Evolutionary conservation across 805 yeast species (phyloP).

Genomic region (Kurtzmaniella fragi): DNA sequence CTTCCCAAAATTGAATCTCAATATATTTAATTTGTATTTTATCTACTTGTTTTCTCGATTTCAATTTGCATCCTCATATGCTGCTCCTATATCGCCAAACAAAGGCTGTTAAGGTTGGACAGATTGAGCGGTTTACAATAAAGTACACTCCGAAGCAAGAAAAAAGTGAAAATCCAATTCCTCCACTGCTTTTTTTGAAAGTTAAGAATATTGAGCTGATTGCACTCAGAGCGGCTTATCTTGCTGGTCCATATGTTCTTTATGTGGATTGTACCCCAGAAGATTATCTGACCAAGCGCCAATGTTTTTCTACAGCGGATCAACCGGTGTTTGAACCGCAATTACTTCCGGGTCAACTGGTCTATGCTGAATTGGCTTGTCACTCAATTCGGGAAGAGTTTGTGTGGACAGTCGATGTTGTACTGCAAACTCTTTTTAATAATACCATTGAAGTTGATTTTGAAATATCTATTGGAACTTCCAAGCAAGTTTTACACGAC

Average conservation of each 20-base stretch:
- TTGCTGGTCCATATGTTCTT: constrained; percentile 84
- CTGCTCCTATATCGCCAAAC: constrained; percentile 29
- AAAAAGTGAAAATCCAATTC: constrained; percentile 5
- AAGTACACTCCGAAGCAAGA: constrained; percentile 36
- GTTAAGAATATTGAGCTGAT: constrained; percentile 70
- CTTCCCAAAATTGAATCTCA: too few relatives aligned
- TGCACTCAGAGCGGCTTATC: constrained; percentile 72
- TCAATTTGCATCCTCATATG: too few relatives aligned
- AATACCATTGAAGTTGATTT: constrained; percentile 64
- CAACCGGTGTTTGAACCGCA: constrained; percentile 75
- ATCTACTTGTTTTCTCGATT: too few relatives aligned
- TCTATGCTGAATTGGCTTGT: constrained; percentile 55
- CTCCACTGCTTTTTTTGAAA: constrained; percentile 43
- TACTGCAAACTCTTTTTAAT: constrained; percentile 74
- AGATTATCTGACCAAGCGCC: constrained; percentile 51
- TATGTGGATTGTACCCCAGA: constrained; percentile 76
- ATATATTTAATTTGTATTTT: too few relatives aligned
- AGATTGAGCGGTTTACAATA: constrained; percentile 51
- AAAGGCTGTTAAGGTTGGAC: constrained; percentile 52
- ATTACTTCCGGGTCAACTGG: constrained; percentile 61
- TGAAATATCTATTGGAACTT: constrained; percentile 52
- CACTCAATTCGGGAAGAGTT: constrained; percentile 57
- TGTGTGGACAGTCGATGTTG: constrained; percentile 76
- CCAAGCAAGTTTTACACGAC: constrained; percentile 32
- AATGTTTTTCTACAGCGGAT: constrained; percentile 65